These are phyloP conservation scores for Excoecaria cochinchinensis DNA, from an alignment of 345 rosid species.

Conservation along the genomic window DNA sequence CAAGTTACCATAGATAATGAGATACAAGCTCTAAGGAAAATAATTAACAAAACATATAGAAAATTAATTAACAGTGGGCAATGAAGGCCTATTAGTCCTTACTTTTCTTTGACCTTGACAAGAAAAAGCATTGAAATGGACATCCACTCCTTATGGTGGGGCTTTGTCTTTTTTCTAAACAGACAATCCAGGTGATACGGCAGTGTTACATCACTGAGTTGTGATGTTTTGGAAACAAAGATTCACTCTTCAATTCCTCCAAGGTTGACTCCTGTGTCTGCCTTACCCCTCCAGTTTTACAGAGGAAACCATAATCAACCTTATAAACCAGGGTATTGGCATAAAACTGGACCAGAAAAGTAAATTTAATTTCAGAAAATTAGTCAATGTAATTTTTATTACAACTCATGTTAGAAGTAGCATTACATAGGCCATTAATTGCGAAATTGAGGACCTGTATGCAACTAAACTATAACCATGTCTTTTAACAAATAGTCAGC, in stretches of 20 bases:
- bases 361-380: background rate
- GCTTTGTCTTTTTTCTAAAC: constrained; percentile 32
- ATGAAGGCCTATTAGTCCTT: constrained; percentile 29
- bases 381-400: background rate
- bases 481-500: background rate
- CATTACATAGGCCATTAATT: background rate
- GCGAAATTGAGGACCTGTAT: background rate
- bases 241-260: constrained; percentile 28
- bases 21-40: constrained; percentile 11
- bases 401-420: background rate
- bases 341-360: background rate
- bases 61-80: constrained; percentile 6
- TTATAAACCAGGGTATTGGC: background rate
- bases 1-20: constrained; percentile 27
- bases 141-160: constrained; percentile 43
- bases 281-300: background rate
- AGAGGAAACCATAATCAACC: background rate
- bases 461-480: background rate
- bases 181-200: constrained; percentile 28
- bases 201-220: constrained; percentile 25
- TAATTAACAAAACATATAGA: background rate
- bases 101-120: constrained; percentile 42
- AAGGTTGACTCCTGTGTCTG: constrained; percentile 39
- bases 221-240: constrained; percentile 32
- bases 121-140: constrained; percentile 30